Conservation (phyloP, 164 flowering plant species). For the Chimonanthus praecox region DNA sequence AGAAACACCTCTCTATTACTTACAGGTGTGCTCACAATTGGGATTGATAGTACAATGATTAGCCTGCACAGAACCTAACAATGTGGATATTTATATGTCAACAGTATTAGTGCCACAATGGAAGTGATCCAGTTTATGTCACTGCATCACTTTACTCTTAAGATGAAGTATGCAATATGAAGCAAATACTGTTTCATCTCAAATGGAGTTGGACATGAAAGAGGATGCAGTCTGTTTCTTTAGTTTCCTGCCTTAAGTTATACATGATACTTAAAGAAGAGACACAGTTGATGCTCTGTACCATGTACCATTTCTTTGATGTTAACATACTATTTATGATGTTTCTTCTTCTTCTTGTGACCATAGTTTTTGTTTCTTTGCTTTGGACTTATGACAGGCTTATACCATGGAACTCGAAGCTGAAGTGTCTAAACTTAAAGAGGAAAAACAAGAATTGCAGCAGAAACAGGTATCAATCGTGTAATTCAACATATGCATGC, state of each 20-base stretch:
- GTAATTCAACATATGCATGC: background rate
- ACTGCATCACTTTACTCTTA: background rate
- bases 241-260: background rate
- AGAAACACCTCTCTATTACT: no score
- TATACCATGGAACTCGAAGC: conserved; percentile 93
- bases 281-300: background rate
- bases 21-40: no score
- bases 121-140: background rate
- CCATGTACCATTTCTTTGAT: background rate
- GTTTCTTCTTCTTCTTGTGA: background rate
- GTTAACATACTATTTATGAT: background rate
- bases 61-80: no score
- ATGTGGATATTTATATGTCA: background rate
- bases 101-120: background rate
- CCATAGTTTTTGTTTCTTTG: background rate
- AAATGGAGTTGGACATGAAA: background rate
- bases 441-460: conserved; percentile 62
- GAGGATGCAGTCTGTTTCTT: background rate
- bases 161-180: background rate
- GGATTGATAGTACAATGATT: no score
- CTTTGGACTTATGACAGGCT: conserved; percentile 45
- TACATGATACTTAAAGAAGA: background rate
- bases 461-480: conserved; percentile 55
- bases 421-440: conserved; percentile 85
- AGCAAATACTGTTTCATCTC: background rate